Conservation (phyloP, 768 basidiomycete genomes). For the Mycena vulgaris region DNA sequence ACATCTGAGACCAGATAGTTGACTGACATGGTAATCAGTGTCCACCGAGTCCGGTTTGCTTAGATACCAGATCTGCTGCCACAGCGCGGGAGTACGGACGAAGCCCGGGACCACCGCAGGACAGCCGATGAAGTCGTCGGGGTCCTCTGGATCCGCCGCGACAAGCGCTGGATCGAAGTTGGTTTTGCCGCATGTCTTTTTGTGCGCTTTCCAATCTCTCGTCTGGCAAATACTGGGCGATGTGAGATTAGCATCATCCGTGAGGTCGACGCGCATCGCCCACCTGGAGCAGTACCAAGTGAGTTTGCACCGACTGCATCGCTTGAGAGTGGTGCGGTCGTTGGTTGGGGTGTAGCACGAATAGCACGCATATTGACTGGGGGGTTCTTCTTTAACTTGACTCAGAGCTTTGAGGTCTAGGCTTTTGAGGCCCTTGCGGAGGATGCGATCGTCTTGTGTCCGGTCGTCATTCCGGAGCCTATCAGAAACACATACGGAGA, state of each 20-base stretch:
- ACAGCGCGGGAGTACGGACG: neutral
- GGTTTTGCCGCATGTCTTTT: conserved; percentile 3
- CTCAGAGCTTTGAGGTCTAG: neutral
- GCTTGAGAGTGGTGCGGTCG: conserved; percentile 11
- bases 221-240: conserved; percentile 30
- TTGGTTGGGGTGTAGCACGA: neutral
- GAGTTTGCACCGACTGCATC: neutral
- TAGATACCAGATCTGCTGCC: conserved; percentile 10
- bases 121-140: too few species aligned
- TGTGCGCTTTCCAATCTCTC: conserved; percentile 25
- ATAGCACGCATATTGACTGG: conserved; percentile 5
- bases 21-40: neutral
- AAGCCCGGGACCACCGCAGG: neutral
- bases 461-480: neutral
- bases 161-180: conserved; percentile 13
- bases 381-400: conserved; percentile 2
- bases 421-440: neutral
- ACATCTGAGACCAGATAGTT: neutral
- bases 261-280: neutral
- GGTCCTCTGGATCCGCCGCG: neutral
- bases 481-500: neutral
- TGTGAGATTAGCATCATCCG: neutral
- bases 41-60: neutral
- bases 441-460: neutral
- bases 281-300: conserved; percentile 24